Evolutionary conservation across 257 asterid genomes (phyloP), one percentile per base, ranked within the genome.

Genomic region (Fraxinus pennsylvanica): DNA sequence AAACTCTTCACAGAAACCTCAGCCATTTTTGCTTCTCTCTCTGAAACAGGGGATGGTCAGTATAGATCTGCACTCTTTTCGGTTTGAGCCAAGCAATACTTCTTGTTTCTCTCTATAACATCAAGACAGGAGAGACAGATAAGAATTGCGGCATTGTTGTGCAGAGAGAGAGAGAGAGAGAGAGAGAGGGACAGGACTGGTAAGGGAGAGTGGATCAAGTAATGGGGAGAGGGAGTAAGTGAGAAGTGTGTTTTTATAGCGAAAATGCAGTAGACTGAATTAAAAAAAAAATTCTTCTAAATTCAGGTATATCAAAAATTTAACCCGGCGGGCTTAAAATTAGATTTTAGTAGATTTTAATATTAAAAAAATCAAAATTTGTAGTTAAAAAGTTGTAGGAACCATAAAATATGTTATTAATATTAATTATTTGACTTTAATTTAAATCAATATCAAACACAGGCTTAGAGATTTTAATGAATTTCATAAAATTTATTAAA

Each of bases 1-100:
- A 90, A 84, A 65, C 87, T 83, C 67, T 79, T 84, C 1, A 66
- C 93, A 0, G 97, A 89, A 22, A 90, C 80, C 74, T 84, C 97
- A 14, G 86, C 91, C 97, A 91, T 93, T 86, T 54, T 59, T 6
- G 3, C 10, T 21, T 13, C 47, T 6, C 74, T 47, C 30, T 63
- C 1, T 25, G 32, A 67, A 80, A 85, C 81, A 78, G 81, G 79
- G 74, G 70, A 77, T 68, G 74, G 82, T 84, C 84, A 81, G 83
- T 45, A 59, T 78, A 82, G 88, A 85, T 85, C 88, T 82, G 72
- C 63, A 15, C 43, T 52, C 65, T 29, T 5, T 29, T 54, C 2
- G 59, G 63, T 29, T 81, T 29, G 30, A 78, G 80, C 79, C 81
- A 10, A 74, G 25, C 85, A 83, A 75, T 74, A 68, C 79, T 86